Conservation (phyloP, 495 filamentous ascomycete genomes). For the Aspergillus nanangensis region DNA sequence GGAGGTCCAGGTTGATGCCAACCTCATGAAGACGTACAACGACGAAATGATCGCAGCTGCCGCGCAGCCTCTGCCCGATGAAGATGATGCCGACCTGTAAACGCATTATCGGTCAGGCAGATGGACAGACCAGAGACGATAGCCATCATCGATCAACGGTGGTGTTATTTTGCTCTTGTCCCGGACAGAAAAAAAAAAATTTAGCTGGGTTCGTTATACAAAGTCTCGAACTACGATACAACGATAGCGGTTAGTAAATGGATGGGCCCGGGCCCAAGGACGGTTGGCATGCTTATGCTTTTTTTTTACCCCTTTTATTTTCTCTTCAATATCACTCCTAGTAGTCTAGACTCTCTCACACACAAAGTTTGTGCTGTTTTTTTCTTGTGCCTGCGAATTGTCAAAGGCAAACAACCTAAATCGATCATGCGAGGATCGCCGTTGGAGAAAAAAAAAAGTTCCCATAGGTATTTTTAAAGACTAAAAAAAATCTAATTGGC, state of each 20-base stretch:
- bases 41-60: slow-evolving; percentile 85
- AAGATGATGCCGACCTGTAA: slow-evolving; percentile 83
- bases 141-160: neutral
- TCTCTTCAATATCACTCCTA: slow-evolving; percentile 31
- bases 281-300: slow-evolving; percentile 39
- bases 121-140: slow-evolving; percentile 1
- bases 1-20: slow-evolving; percentile 80
- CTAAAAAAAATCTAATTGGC: too few relatives aligned
- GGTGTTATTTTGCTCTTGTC: neutral
- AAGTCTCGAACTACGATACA: slow-evolving; percentile 39
- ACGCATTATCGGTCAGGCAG: slow-evolving; percentile 13
- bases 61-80: slow-evolving; percentile 83
- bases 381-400: neutral
- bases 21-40: slow-evolving; percentile 74
- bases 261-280: slow-evolving; percentile 34
- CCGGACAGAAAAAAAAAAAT: neutral
- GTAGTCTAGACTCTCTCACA: slow-evolving; percentile 43
- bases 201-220: slow-evolving; percentile 18
- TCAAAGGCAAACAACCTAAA: neutral
- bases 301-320: slow-evolving; percentile 28
- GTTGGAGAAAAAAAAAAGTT: too few relatives aligned
- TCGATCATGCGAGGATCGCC: too few relatives aligned
- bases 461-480: too few relatives aligned
- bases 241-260: slow-evolving; percentile 36
- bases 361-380: slow-evolving; percentile 24